These are phyloP conservation scores for Syncephalastrum racemosum DNA, from an alignment of 371 early-diverging fungal genomes.

Conservation along the genomic window DNA sequence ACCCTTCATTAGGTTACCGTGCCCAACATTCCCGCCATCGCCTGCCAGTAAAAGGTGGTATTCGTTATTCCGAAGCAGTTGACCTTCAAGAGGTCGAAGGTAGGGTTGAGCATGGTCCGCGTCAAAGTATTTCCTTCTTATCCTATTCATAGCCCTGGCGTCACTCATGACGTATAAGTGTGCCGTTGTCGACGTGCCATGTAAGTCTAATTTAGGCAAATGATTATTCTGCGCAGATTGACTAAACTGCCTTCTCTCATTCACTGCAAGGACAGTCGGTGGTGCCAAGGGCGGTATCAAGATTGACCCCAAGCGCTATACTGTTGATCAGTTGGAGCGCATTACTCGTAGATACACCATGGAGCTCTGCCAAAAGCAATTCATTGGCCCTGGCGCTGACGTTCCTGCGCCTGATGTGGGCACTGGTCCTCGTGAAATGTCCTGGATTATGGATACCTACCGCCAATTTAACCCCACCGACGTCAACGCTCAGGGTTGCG, in stretches of 20 bases:
- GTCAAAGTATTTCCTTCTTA: too few relatives aligned
- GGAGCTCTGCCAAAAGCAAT: conserved; percentile 91
- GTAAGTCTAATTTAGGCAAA: conserved; percentile 42
- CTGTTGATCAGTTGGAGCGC: conserved; percentile 76
- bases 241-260: too few relatives aligned
- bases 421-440: conserved; percentile 86
- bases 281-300: conserved; percentile 89
- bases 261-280: conserved; percentile 35
- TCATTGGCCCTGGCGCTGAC: conserved; percentile 82
- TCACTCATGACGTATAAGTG: conserved; percentile 91
- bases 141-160: conserved; percentile 50
- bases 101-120: conserved; percentile 11
- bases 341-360: conserved; percentile 89
- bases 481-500: conserved; percentile 84
- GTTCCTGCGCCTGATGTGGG: conserved; percentile 95
- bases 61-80: conserved; percentile 79
- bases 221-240: too few relatives aligned
- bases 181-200: conserved; percentile 91
- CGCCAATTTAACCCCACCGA: conserved; percentile 84
- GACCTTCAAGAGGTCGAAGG: conserved; percentile 85
- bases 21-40: conserved; percentile 90
- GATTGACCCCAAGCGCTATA: conserved; percentile 80
- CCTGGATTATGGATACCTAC: conserved; percentile 92
- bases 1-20: conserved; percentile 63
- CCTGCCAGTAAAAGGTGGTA: conserved; percentile 88